Evolutionary conservation across 2,329 filamentous ascomycete species (phyloP).

Genomic region (Epichloe gansuensis): DNA sequence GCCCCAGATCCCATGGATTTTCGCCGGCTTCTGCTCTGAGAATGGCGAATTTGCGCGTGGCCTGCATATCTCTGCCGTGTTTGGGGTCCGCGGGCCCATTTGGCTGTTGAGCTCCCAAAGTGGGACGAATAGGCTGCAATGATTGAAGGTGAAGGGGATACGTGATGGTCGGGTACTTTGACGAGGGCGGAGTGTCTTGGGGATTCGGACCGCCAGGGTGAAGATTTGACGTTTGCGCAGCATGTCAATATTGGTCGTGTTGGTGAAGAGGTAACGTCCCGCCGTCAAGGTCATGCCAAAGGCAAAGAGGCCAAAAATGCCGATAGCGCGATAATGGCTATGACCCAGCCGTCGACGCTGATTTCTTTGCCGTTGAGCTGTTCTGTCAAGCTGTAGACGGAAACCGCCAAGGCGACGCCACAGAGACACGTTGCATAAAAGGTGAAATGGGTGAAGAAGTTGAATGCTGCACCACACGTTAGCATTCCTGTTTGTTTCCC

Average conservation of each 20-base stretch:
- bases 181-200: conserved; percentile 27
- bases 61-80: conserved; percentile 30
- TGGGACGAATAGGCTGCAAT: background rate
- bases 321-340: conserved; percentile 53
- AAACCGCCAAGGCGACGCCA: conserved; percentile 47
- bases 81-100: conserved; percentile 9
- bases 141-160: conserved; percentile 41
- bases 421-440: conserved; percentile 61
- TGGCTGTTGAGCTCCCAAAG: background rate
- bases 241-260: conserved; percentile 77
- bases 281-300: conserved; percentile 66
- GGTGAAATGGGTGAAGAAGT: conserved; percentile 85
- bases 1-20: conserved; percentile 76
- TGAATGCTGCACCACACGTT: conserved; percentile 46
- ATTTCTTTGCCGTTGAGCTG: conserved; percentile 28
- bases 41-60: conserved; percentile 64
- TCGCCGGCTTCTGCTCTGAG: conserved; percentile 60
- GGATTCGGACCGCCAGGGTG: conserved; percentile 64
- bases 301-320: conserved; percentile 73
- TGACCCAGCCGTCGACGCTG: conserved; percentile 44
- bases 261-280: conserved; percentile 55
- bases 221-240: conserved; percentile 52
- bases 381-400: conserved; percentile 51
- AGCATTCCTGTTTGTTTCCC: background rate
- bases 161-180: conserved; percentile 38